Percentiles rank a stretch among this genome's conserved stretches.
These are phyloP conservation scores for Orbilia quercus DNA, from an alignment of 2,329 filamentous ascomycete species.

Conservation along the genomic window DNA sequence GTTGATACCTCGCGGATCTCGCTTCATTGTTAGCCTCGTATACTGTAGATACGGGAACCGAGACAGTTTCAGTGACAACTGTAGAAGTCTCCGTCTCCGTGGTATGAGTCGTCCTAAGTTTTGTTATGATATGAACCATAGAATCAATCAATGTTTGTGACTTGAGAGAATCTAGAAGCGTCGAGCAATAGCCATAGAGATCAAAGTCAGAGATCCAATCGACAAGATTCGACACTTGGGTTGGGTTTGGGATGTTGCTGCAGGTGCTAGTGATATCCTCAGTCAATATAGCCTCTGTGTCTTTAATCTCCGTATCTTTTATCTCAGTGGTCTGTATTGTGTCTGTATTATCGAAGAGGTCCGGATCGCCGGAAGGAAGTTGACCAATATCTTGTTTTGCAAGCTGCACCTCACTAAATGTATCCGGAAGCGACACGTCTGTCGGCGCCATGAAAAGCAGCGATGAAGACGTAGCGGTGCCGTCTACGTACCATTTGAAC, in stretches of 20 bases:
- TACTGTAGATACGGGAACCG: slow-evolving; percentile 18
- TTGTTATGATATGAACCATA: background rate
- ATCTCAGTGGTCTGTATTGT: background rate
- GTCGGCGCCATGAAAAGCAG: slow-evolving; percentile 32
- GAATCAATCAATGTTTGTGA: background rate
- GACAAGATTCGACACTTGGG: slow-evolving; percentile 22
- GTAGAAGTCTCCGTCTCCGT: slow-evolving; percentile 26
- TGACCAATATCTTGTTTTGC: slow-evolving; percentile 1
- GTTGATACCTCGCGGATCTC: background rate
- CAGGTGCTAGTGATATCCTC: slow-evolving; percentile 4
- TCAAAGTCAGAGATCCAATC: slow-evolving; percentile 19
- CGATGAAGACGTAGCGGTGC: background rate
- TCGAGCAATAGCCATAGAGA: slow-evolving; percentile 31
- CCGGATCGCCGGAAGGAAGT: background rate
- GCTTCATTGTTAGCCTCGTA: slow-evolving; percentile 18
- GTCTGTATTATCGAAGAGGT: background rate
- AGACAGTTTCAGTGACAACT: slow-evolving; percentile 21
- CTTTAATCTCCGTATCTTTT: background rate
- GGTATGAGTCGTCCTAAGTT: background rate
- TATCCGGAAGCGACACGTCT: slow-evolving; percentile 7
- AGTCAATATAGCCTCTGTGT: background rate
- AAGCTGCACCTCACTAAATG: slow-evolving; percentile 25
- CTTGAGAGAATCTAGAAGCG: slow-evolving; percentile 18
- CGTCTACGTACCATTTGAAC: slow-evolving; percentile 29
- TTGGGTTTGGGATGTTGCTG: slow-evolving; percentile 3